Evolutionary conservation across 768 basidiomycete species (phyloP).

Genomic region (Cubamyces sp.): DNA sequence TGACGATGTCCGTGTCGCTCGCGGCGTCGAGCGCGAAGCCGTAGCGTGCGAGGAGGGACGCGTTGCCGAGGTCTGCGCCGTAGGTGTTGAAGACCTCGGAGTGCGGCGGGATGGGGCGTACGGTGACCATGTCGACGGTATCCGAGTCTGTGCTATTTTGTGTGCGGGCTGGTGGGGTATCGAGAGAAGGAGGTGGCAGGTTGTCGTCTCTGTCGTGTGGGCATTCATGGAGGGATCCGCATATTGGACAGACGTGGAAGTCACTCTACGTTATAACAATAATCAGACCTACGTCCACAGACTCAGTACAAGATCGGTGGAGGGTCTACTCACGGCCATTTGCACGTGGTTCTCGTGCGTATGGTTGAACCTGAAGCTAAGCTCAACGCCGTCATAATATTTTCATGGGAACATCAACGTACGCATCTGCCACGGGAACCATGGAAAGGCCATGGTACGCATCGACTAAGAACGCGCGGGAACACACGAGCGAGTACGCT

Average conservation of each 20-base stretch:
- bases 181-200: background rate
- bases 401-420: conserved; percentile 26
- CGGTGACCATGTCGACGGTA: conserved; percentile 46
- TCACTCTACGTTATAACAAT: conserved; percentile 35
- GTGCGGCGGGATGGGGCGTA: conserved; percentile 31
- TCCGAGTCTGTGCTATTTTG: conserved; percentile 23
- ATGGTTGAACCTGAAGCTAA: conserved; percentile 42
- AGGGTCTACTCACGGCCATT: conserved; percentile 36
- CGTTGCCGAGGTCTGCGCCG: conserved; percentile 40
- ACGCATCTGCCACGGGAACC: conserved; percentile 53
- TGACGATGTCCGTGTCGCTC: conserved; percentile 37
- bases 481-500: conserved; percentile 50
- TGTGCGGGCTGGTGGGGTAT: background rate
- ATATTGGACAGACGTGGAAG: conserved; percentile 43
- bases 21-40: conserved; percentile 46
- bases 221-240: conserved; percentile 44
- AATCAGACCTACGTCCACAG: background rate
- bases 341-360: conserved; percentile 42
- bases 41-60: conserved; percentile 43
- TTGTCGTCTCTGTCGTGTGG: conserved; percentile 39
- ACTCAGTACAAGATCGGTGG: background rate
- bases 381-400: conserved; percentile 19
- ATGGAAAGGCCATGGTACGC: conserved; percentile 50
- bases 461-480: conserved; percentile 54
- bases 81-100: conserved; percentile 50